Evolutionary conservation across 768 basidiomycete genomes (phyloP).

Genomic region (Leccinum incarnatum): DNA sequence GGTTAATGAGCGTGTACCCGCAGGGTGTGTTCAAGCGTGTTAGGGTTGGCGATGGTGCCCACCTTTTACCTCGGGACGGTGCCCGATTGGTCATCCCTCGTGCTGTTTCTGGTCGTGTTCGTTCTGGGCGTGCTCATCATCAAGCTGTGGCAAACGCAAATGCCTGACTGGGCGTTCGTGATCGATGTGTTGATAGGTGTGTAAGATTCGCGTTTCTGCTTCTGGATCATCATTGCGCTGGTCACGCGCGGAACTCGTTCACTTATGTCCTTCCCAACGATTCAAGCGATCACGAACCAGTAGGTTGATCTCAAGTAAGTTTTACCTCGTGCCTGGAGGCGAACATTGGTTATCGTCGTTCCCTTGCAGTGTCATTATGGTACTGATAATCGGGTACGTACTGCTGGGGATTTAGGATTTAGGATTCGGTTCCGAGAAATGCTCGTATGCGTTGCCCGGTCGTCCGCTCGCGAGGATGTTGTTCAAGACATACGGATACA

Average conservation of each 20-base stretch:
- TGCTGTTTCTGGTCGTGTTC: conserved; percentile 73
- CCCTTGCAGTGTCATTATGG: conserved; percentile 60
- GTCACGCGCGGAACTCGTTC: conserved; percentile 21
- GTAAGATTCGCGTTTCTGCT: no score
- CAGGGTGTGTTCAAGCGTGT: conserved; percentile 28
- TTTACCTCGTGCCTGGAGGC: not conserved
- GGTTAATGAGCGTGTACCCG: conserved; percentile 72
- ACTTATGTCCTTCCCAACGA: conserved; percentile 51
- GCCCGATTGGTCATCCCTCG: conserved; percentile 83
- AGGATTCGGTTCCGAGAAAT: no score
- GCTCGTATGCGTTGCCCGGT: conserved; percentile 59
- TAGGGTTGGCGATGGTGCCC: not conserved
- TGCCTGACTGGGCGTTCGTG: conserved; percentile 70
- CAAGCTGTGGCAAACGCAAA: conserved; percentile 66
- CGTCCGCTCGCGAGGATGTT: conserved; percentile 80
- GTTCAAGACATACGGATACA: conserved; percentile 83
- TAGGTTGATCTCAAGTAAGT: conserved; percentile 62
- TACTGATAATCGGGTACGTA: conserved; percentile 63
- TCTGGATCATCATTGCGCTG: not conserved
- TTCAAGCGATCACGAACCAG: conserved; percentile 76
- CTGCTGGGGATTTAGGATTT: conserved; percentile 25
- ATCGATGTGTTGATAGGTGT: conserved; percentile 56
- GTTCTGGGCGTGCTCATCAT: conserved; percentile 66
- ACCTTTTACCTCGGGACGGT: conserved; percentile 37
- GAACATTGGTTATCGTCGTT: not conserved